Base-by-base conservation (phyloP, 257 asterid species). In the Solanum paucissectum region DNA sequence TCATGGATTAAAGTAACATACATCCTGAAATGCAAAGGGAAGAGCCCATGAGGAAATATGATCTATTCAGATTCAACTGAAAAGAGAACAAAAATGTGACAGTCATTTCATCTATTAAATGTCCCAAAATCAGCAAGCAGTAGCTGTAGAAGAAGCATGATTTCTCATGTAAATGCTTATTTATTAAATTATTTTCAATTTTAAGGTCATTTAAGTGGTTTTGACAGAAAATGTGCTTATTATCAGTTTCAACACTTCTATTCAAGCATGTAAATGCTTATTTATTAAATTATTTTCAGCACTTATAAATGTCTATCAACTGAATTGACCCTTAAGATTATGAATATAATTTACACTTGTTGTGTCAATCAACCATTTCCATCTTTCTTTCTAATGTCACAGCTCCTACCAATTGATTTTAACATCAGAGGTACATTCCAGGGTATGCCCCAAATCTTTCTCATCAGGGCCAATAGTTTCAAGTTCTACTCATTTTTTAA, bases 1-100 rank as follows among this genome's bases (percentile, higher is more conserved):
- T 91, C 91, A 71, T 86, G 91, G 84, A 97, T 90, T 86, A 81
- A 89, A 86, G 92, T 77, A 83, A 92, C 86, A 74, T 92, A 94
- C 88, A 82, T 83, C 92, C 99, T 97, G 93, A 44, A 91, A 90
- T 84, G 73, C 83, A 88, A 91, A 49, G 66, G 85, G 55, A 82
- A 32, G 69, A 82, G 20, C 25, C 82, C 86, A 82, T 49, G 44
- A 82, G 69, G 69, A 49, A 49, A 29, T 18, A 82, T 18, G 42
- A 81, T 49, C 21, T 18, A 16, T 81, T 81, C 44, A 82, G 32
- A 82, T 82, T 49, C 42, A 27, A 38, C 42, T 46, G 44, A 29
- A 49, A 82, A 82, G 29, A 82, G 69, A 82, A 82, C 69, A 49
- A 32, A 10, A 32, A 27, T 81, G 42, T 49, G 18, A 79, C 5